Base-by-base conservation (phyloP, 495 filamentous ascomycete species). In the Lasiosphaeriaceae sp. region DNA sequence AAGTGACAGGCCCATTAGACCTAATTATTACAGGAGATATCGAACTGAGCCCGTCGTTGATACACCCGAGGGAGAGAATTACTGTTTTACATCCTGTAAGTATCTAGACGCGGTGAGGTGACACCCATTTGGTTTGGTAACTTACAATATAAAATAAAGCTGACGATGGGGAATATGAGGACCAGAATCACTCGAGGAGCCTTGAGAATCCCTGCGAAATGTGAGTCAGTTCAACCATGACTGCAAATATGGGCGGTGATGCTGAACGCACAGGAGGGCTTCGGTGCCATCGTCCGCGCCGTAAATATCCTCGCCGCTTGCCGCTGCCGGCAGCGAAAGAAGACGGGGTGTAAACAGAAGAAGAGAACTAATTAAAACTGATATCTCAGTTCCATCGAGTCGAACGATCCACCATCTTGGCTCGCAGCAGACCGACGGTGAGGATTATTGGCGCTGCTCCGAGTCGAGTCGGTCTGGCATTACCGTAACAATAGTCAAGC, bases 171-270 rank as follows among this genome's bases (percentile, higher is more conserved):
- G 37, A 66, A 64, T 9, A 60, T 26, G 20, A 65, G 23, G 2
- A 62, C 51, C 11, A 64, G 62, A 44, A 65, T 49, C 11, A 67
- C 57, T 45, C 65, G 56, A n/a, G 62, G 62, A 51, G 62, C 52
- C 47, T 67, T 58, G 45, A 64, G 56, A 37, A 62, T 59, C 61
- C 62, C 62, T 67, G 12, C 9, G 5, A 29, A 41, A 31, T 46
- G 2, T 4, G 2, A 12, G 55, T 48, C 19, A 50, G 48, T 16
- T 17, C 12, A n/a, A n/a, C 20, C 19, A 43, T 22, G 1, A 34
- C 24, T 16, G 31, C 11, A 34, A 41, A 35, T 4, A 29, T 2
- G 14, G n/a, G 1, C 23, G 0, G 5, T 6, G 35, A 26, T 11
- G 46, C n/a, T 41, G 11, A 44, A 60, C 57, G 4, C 24, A 64